Evolutionary conservation across 805 yeast genomes (phyloP), one percentile per base, ranked within the genome.

Genomic region (Pichia thaimueangensis): DNA sequence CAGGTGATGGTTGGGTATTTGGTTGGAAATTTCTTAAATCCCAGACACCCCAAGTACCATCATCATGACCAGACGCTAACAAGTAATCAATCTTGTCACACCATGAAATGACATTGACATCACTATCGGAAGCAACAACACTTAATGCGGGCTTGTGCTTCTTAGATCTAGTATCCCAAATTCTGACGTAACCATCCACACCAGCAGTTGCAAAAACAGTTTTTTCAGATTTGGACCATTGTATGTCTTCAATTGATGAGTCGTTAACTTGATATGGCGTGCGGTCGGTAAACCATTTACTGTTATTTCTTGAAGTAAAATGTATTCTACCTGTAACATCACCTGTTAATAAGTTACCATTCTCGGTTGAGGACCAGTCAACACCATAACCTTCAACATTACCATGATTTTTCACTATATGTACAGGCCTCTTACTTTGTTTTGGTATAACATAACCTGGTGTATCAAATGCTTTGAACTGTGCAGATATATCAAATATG

Each of bases 21-120:
- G 80, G 75, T 52, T 82, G 73, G 73, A 93, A 78, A 54, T 82
- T 77, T 59, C 98, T 81, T 64, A 93, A 71, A 68, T 93, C 98
- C 98, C 98, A 93, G 35, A 93, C 93, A 34, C 95, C 88, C 96
- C 97, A 93, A 24, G 80, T 67, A 50, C 98, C 98, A 62, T 89
- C 96, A 63, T 93, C 98, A 59, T 93, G 96, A 53, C 98, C 98
- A 37, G 93, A 80, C 0, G 97, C 97, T 43, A 93, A 70, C 56
- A 93, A 69, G 58, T 91, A 88, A 56, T 82, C 82, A 51, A 89
- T 82, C 59, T 85, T 84, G 48, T 75, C 76, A 66, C 91, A 86
- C 98, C 98, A 93, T 40, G 96, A 86, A 60, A 93, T 83, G 42
- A 93, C 98, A 57, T 93, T 93, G 50, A 93, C 86, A 62, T 93